Evolutionary conservation across 257 asterid species (phyloP), one percentile per base, ranked within the genome.

Genomic region (Nicotiana knightiana): DNA sequence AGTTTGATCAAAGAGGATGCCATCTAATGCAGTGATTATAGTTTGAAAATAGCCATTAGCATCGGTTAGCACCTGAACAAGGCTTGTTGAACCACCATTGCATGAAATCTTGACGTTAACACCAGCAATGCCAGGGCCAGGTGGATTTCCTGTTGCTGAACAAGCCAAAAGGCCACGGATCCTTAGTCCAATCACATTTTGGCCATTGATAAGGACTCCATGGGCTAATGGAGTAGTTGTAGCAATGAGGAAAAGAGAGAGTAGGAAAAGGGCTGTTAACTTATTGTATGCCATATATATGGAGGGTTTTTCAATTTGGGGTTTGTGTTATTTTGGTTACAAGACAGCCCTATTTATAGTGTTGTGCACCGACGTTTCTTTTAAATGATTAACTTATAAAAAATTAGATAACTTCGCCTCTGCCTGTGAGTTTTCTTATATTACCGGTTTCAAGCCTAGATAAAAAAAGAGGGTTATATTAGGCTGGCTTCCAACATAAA

Each of bases 51-150:
- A 59, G 2, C 85, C 81, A 13, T 39, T 63, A 28, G 67, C 12
- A 59, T 82, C 85, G 26, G 85, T 82, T 17, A 82, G 5, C 30
- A 63, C 64, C 8, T 53, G 46, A 10, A 21, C 77, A 1, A 71
- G 28, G 53, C 37, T 51, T 16, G 81, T 61, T 11, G 33, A 11
- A 6, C 66, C 81, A 6, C 77, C 82, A 43, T 82, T 82, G 53
- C 85, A 82, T n/a, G 73, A 53, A 10, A 82, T 76, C 12, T 63
- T 76, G 2, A 82, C 85, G 54, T 76, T 82, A 2, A 82, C 82
- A 3, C 82, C 85, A 7, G 58, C 73, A 58, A 58, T 3, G 7
- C 84, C 67, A 4, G 24, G 32, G 32, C 81, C 81, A n/a, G 81
- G 81, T 37, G 46, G 55, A 39, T 77, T 77, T 0, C 81, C 81